Evolutionary conservation across 164 flowering plant species (phyloP).

Genomic region (Brasenia schreberi): DNA sequence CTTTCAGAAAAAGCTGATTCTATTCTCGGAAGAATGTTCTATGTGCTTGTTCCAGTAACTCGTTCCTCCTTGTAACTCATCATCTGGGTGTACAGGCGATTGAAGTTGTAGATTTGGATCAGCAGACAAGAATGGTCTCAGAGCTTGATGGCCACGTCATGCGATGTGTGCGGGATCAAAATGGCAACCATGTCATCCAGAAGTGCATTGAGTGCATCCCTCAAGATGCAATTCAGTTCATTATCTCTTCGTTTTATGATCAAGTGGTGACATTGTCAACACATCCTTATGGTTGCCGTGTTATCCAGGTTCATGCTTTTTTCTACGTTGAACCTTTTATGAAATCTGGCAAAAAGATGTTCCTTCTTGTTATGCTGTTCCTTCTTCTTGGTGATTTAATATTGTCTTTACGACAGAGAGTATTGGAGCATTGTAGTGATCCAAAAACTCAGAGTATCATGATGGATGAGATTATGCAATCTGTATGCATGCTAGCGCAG

Average conservation of each 20-base stretch:
- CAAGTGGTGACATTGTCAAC: slow-evolving; percentile 90
- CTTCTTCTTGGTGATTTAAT: not conserved
- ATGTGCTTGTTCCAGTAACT: not conserved
- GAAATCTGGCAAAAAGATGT: no score
- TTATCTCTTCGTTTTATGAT: slow-evolving; percentile 69
- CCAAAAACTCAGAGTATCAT: slow-evolving; percentile 61
- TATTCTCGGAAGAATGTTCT: not conserved
- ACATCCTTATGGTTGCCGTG: slow-evolving; percentile 98
- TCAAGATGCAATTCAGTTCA: slow-evolving; percentile 78
- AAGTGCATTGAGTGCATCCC: slow-evolving; percentile 98
- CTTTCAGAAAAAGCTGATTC: not conserved
- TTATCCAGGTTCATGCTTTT: slow-evolving; percentile 56
- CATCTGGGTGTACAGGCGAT: slow-evolving; percentile 49
- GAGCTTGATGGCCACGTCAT: slow-evolving; percentile 90
- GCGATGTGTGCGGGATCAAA: slow-evolving; percentile 97
- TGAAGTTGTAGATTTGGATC: slow-evolving; percentile 94
- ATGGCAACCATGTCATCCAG: slow-evolving; percentile 97
- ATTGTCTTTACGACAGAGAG: slow-evolving; percentile 32
- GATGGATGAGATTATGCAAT: slow-evolving; percentile 85
- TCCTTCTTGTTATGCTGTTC: not conserved
- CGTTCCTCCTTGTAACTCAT: not conserved
- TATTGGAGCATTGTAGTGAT: slow-evolving; percentile 78
- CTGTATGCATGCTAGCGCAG: slow-evolving; percentile 81
- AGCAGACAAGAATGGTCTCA: slow-evolving; percentile 77
- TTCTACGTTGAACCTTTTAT: not conserved